Evolutionary conservation across 306 rosid genomes (phyloP).

Genomic region (Cucurbita pepo): DNA sequence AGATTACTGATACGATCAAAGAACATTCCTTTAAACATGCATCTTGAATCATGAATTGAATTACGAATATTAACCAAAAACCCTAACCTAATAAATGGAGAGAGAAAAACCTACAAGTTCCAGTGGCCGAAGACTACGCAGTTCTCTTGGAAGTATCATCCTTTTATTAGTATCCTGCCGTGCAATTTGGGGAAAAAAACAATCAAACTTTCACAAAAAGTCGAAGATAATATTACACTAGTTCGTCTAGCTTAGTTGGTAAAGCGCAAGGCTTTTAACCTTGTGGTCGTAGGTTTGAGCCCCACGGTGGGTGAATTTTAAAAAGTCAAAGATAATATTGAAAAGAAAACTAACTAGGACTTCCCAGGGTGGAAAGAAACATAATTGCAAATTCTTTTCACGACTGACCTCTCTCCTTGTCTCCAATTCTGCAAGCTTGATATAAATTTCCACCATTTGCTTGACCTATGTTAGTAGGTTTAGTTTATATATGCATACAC

Average conservation of each 20-base stretch:
- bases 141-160: conserved; percentile 67
- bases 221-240: too few species aligned
- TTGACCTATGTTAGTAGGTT: conserved; percentile 32
- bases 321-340: conserved; percentile 1
- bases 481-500: background rate
- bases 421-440: conserved; percentile 90
- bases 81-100: conserved; percentile 3
- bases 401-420: conserved; percentile 62
- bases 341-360: conserved; percentile 4
- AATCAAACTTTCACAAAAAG: background rate
- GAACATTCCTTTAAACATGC: background rate
- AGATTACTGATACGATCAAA: background rate
- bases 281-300: too few species aligned
- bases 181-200: background rate
- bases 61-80: background rate
- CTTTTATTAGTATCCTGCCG: conserved; percentile 75
- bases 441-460: conserved; percentile 93
- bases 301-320: too few species aligned
- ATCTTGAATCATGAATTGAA: background rate
- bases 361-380: background rate
- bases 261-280: too few species aligned
- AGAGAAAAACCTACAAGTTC: conserved; percentile 55
- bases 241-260: too few species aligned
- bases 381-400: background rate
- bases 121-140: conserved; percentile 50